phyloP scores from a whole-genome alignment of 352 stramenopile species.

The Elongisporangium senticosum region DNA sequence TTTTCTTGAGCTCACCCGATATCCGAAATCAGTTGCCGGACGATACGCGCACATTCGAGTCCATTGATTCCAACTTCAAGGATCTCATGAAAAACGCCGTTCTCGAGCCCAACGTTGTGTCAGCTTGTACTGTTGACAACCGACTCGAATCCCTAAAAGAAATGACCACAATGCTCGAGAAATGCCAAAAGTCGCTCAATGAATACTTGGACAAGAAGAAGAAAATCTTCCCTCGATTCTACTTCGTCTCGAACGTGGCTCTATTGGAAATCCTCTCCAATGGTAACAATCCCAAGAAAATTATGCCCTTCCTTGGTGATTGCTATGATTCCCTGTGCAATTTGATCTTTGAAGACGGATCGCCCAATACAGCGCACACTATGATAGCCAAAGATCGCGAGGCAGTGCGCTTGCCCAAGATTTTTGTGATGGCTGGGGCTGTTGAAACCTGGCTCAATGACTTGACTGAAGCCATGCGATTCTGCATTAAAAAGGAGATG shows the following conservation, averaged over 20 bases:
- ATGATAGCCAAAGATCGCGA: constrained; percentile 86
- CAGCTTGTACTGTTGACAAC: constrained; percentile 70
- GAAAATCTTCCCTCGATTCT: constrained; percentile 89
- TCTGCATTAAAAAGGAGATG: constrained; percentile 82
- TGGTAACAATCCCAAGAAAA: constrained; percentile 95
- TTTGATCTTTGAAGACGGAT: constrained; percentile 75
- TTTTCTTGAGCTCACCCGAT: constrained; percentile 85
- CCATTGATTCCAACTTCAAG: constrained; percentile 88
- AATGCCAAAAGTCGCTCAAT: constrained; percentile 86
- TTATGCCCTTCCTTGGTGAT: constrained; percentile 96
- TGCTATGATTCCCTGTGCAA: constrained; percentile 96
- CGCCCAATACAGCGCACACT: constrained; percentile 70
- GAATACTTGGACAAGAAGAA: constrained; percentile 91
- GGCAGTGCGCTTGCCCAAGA: constrained; percentile 49
- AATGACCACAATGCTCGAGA: constrained; percentile 86
- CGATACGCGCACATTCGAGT: constrained; percentile 83
- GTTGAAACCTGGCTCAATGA: constrained; percentile 87
- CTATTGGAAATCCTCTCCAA: constrained; percentile 85
- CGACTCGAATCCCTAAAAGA: constrained; percentile 80
- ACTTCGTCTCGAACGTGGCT: constrained; percentile 87
- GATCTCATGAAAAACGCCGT: constrained; percentile 88
- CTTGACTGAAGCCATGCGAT: constrained; percentile 80
- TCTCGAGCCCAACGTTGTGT: constrained; percentile 80
- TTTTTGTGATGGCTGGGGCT: constrained; percentile 80
- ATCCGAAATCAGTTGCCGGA: constrained; percentile 85